A percentile compares a stretch with the other conserved stretches of the same genome.
Conservation (phyloP, 192 early-diverging fungal species). For the Cetraspora pellucida region DNA sequence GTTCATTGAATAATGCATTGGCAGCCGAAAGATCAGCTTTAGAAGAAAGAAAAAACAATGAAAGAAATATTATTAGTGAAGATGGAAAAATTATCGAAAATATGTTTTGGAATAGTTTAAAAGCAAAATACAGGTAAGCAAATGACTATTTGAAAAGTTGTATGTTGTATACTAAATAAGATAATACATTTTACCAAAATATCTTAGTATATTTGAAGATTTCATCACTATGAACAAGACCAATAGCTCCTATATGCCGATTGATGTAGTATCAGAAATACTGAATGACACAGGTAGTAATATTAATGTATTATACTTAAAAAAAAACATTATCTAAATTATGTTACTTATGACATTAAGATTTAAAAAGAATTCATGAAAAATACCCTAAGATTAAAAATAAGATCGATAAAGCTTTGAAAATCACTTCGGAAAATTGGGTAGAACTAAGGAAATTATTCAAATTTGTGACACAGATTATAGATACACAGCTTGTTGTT, state of each 20-base stretch:
- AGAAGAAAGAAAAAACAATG: neutral
- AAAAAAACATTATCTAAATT: neutral
- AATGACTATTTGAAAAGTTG: too few species aligned
- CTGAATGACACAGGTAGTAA: neutral
- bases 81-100: neutral
- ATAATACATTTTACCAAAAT: neutral
- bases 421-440: neutral
- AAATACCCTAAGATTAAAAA: conserved; percentile 1
- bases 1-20: neutral
- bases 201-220: neutral
- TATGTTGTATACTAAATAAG: neutral
- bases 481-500: neutral
- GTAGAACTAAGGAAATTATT: neutral
- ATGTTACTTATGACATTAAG: neutral
- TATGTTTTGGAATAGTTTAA: neutral
- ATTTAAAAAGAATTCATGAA: neutral
- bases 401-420: neutral
- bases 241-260: too few species aligned
- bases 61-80: neutral
- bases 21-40: neutral
- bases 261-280: too few species aligned
- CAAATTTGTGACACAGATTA: neutral
- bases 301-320: neutral
- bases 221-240: too few species aligned
- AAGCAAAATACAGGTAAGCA: conserved; percentile 13